These are phyloP conservation scores for Huntiella savannae DNA, from an alignment of 2,329 filamentous ascomycete genomes.

Conservation along the genomic window DNA sequence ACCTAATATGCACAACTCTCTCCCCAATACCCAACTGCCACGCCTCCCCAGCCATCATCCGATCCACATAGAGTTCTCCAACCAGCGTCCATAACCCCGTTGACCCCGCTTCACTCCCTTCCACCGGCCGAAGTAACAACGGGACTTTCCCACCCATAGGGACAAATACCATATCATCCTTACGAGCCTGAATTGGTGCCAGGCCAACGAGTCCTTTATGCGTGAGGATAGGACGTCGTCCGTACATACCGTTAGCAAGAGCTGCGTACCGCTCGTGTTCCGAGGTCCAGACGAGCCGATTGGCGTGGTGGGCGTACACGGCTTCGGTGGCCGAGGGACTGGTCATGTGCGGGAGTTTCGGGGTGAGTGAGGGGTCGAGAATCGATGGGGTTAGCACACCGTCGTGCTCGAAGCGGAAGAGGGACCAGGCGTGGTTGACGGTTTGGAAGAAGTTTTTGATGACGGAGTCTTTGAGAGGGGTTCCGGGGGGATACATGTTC, in stretches of 20 bases:
- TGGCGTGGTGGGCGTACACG: too few relatives aligned
- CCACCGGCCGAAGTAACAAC: constrained; percentile 2
- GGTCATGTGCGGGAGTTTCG: too few relatives aligned
- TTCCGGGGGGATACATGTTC: too few relatives aligned
- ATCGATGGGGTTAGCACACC: too few relatives aligned
- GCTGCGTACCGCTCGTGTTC: not conserved
- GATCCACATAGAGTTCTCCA: constrained; percentile 6
- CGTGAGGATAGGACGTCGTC: constrained; percentile 2
- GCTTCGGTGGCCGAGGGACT: too few relatives aligned
- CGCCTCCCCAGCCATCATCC: constrained; percentile 5
- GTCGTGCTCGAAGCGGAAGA: too few relatives aligned
- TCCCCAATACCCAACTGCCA: constrained; percentile 7
- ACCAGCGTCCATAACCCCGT: constrained; percentile 5
- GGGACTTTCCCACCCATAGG: constrained; percentile 6
- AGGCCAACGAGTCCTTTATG: constrained; percentile 5
- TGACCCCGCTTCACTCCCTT: not conserved
- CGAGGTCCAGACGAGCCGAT: not conserved
- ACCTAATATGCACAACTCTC: constrained; percentile 2
- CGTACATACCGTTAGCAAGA: constrained; percentile 2
- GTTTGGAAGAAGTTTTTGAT: too few relatives aligned
- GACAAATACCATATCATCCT: constrained; percentile 6
- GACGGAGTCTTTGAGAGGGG: too few relatives aligned
- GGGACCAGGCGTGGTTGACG: too few relatives aligned
- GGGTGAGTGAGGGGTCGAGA: too few relatives aligned
- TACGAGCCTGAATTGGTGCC: constrained; percentile 1